Base-by-base conservation (phyloP, 371 early-diverging fungal genomes). In the Rhizopus stolonifer region DNA sequence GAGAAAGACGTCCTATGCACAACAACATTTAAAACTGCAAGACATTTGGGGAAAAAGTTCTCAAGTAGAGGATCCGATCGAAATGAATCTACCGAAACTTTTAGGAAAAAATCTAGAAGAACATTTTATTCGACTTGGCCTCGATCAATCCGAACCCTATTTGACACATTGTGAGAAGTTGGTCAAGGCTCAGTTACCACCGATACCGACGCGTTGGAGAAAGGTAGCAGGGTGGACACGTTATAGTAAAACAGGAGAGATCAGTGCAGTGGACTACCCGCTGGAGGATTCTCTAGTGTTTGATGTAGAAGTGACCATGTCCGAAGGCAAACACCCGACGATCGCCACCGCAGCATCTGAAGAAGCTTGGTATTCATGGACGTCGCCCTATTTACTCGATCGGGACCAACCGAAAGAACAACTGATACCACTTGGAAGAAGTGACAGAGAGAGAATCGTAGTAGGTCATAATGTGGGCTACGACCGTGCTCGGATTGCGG, bases 381-480 rank as follows among this genome's bases (percentile, higher is more conserved):
- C 87, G 14, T 89, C 96, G 8, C 96, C 98, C 7, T 72, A 65
- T 61, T 31, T 71, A 8, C 69, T 64, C 19, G 73, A 75, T 6
- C 72, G 82, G 24, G 69, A 72, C 18, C 18, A 63, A 4, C 51
- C 55, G 7, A 64, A 63, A 15, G 70, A 69, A 19, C 82, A 79
- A 39, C 66, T 95, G 52, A 88, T 96, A 24, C 88, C 91, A 3
- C 57, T 93, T 46, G 77, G 74, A 29, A 29, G 34, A 17, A 24
- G 52, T 11, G 40, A 50, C 0, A 49, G 33, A 9, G 63, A 60
- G 14, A 70, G 84, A 0, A 50, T 96, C 0, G 61, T 96, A 8
- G 80, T 98, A 7, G 99, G 98, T 0, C 98, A 97, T 70, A 91
- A 94, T 56, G 89, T 97, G 1, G 85, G 91, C 0, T 98, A 86